Percentiles rank a stretch among this genome's conserved stretches.
Evolutionary conservation across 352 stramenopile species (phyloP).

Genomic region (Phytophthora megakarya): DNA sequence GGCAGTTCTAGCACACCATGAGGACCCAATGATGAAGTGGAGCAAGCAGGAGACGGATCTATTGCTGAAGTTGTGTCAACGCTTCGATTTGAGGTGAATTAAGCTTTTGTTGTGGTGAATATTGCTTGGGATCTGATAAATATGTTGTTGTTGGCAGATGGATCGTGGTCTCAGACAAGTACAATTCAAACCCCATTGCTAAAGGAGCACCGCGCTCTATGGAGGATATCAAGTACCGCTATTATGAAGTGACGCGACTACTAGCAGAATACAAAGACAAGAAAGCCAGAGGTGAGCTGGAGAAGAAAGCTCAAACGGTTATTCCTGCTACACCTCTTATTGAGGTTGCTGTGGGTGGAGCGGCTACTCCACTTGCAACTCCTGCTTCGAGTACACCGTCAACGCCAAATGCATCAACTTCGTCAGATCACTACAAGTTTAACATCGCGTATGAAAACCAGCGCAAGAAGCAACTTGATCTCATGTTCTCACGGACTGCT

Average conservation of each 20-base stretch:
- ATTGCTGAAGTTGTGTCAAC: conserved; percentile 54
- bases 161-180: conserved; percentile 68
- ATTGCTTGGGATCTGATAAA: background rate
- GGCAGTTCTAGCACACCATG: conserved; percentile 38
- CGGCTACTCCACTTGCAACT: background rate
- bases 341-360: no score
- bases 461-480: conserved; percentile 69
- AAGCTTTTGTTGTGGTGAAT: background rate
- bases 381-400: conserved; percentile 16
- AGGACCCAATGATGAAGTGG: conserved; percentile 63
- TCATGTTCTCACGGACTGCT: conserved; percentile 60
- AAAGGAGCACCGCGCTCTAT: conserved; percentile 46
- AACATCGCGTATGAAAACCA: conserved; percentile 76
- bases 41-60: conserved; percentile 67
- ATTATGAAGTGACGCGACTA: conserved; percentile 62
- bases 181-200: conserved; percentile 47
- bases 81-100: conserved; percentile 54
- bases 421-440: conserved; percentile 51
- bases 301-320: conserved; percentile 10
- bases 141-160: conserved; percentile 36
- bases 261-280: conserved; percentile 49
- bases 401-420: conserved; percentile 11
- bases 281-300: conserved; percentile 17
- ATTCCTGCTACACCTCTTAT: conserved; percentile 10
- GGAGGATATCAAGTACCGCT: conserved; percentile 77